Percentiles rank a stretch among this genome's conserved stretches.
Conservation (phyloP, 345 rosid genomes). For the Cardiospermum halicacabum region DNA sequence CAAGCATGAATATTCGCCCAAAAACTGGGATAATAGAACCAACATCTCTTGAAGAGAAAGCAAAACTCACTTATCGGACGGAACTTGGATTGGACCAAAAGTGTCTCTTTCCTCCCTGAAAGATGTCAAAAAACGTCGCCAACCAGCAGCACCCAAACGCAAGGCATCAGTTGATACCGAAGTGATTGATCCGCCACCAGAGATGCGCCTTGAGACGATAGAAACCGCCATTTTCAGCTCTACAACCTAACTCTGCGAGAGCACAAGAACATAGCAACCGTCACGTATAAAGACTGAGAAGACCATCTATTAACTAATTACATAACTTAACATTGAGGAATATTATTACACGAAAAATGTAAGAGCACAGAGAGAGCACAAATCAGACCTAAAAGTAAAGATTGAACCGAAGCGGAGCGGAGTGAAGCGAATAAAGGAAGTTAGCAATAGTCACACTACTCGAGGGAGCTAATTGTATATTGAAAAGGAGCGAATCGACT, state of each 20-base stretch:
- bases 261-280: neutral
- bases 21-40: too few species aligned
- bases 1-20: neutral
- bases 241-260: slow-evolving; percentile 12
- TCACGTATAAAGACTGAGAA: neutral
- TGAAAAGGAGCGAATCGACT: neutral
- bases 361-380: neutral
- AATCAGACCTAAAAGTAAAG: neutral
- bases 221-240: slow-evolving; percentile 48
- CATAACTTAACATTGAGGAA: neutral
- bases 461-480: neutral
- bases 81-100: slow-evolving; percentile 88
- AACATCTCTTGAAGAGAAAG: neutral
- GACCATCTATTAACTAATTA: too few species aligned
- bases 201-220: slow-evolving; percentile 55
- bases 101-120: slow-evolving; percentile 92
- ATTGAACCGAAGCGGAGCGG: neutral
- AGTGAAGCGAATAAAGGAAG: neutral
- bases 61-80: slow-evolving; percentile 64
- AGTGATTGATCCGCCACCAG: slow-evolving; percentile 32
- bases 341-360: neutral
- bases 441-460: neutral
- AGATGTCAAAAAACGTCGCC: slow-evolving; percentile 52
- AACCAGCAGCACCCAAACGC: slow-evolving; percentile 41
- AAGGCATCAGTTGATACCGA: slow-evolving; percentile 29